Evolutionary conservation across 2,329 filamentous ascomycete genomes (phyloP).

Genomic region (Aureobasidium mangrovei): DNA sequence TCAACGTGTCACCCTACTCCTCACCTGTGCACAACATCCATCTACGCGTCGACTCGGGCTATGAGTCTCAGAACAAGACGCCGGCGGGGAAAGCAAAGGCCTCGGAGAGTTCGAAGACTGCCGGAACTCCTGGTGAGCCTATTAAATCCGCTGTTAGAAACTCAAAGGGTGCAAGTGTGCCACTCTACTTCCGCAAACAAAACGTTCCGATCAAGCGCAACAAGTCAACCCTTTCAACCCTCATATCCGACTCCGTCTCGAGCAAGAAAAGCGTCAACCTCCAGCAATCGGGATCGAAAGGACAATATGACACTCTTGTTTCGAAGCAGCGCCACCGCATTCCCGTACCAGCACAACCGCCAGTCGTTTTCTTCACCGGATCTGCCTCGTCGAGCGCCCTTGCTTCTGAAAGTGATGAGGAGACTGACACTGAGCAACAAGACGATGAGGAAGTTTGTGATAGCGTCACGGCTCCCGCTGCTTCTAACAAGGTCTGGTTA

Average conservation of each 20-base stretch:
- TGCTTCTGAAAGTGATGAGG: background rate
- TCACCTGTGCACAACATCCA: background rate
- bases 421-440: background rate
- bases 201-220: background rate
- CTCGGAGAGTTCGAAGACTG: background rate
- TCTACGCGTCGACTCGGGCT: background rate
- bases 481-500: background rate
- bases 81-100: background rate
- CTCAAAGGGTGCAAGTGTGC: background rate
- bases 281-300: background rate
- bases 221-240: background rate
- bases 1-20: background rate
- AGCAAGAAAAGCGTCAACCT: background rate
- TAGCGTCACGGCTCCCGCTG: background rate
- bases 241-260: background rate
- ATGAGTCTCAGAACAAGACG: background rate
- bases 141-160: background rate
- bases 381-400: background rate
- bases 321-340: background rate
- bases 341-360: background rate
- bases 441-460: background rate
- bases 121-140: background rate
- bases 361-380: background rate
- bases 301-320: background rate
- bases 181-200: constrained; percentile 8